These are phyloP conservation scores for Rhododendron simsii DNA, from an alignment of 148 eudicot genomes.

Conservation along the genomic window DNA sequence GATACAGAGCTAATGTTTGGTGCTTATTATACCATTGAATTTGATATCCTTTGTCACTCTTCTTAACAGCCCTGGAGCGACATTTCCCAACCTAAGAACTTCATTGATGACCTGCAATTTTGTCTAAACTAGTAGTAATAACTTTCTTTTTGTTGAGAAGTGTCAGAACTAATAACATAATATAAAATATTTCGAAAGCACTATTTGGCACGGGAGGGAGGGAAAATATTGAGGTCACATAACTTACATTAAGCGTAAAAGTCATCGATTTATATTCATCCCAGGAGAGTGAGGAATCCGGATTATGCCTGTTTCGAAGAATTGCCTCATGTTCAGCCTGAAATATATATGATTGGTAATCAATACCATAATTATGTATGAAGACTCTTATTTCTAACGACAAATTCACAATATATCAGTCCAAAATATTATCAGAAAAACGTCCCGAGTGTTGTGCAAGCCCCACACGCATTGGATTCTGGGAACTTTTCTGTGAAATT, in stretches of 20 bases:
- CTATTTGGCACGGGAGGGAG: background rate
- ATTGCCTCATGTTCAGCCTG: slow-evolving; percentile 56
- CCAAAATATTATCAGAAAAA: background rate
- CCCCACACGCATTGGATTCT: background rate
- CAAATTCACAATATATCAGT: background rate
- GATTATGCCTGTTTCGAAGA: slow-evolving; percentile 23
- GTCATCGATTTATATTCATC: slow-evolving; percentile 57
- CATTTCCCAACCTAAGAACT: slow-evolving; percentile 45
- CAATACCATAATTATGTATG: background rate
- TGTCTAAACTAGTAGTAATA: background rate
- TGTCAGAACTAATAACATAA: background rate
- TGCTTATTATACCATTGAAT: background rate
- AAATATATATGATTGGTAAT: background rate
- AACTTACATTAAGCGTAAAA: slow-evolving; percentile 45
- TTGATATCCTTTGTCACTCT: slow-evolving; percentile 35
- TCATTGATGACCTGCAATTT: slow-evolving; percentile 51
- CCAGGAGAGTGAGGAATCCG: slow-evolving; percentile 35
- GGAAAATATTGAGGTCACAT: background rate
- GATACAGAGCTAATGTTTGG: background rate
- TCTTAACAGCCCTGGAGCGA: slow-evolving; percentile 46
- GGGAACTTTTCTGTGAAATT: background rate
- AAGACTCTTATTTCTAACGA: background rate
- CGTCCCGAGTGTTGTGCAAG: background rate
- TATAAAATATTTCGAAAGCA: background rate
- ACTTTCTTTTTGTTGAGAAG: no score